These are phyloP conservation scores for Solanum arcanum DNA, from an alignment of 257 asterid genomes.

Conservation along the genomic window DNA sequence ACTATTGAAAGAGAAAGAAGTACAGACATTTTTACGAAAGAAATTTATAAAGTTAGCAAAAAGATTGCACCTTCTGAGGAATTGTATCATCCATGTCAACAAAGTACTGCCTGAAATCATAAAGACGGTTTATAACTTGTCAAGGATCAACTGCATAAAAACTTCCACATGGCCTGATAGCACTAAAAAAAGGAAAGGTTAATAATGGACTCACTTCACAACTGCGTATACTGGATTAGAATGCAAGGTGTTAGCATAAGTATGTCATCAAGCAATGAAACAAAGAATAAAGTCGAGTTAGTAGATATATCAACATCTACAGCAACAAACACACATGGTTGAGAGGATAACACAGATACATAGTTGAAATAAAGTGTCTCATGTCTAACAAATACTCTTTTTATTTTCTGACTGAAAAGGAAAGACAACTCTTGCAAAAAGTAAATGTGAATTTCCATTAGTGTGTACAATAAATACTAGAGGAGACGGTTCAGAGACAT, in stretches of 20 bases:
- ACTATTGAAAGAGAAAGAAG: background rate
- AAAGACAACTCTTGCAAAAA: background rate
- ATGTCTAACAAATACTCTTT: background rate
- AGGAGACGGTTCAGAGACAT: background rate
- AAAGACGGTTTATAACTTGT: background rate
- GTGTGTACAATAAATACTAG: background rate
- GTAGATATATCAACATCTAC: background rate
- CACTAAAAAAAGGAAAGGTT: background rate
- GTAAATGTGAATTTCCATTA: background rate
- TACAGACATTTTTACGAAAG: background rate
- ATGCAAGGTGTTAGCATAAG: slow-evolving; percentile 27
- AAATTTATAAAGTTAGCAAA: background rate
- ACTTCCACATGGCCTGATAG: background rate
- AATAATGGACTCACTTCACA: slow-evolving; percentile 26
- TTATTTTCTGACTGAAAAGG: background rate
- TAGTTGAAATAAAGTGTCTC: background rate
- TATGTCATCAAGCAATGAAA: slow-evolving; percentile 6
- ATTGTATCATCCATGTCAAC: slow-evolving; percentile 38
- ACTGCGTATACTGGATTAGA: slow-evolving; percentile 43
- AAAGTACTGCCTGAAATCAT: slow-evolving; percentile 35
- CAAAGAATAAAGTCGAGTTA: background rate
- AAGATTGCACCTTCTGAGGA: slow-evolving; percentile 32
- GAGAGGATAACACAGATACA: background rate
- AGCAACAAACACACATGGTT: background rate
- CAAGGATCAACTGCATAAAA: background rate